Conservation (phyloP, 257 asterid genomes). For the Solanum chaucha region DNA sequence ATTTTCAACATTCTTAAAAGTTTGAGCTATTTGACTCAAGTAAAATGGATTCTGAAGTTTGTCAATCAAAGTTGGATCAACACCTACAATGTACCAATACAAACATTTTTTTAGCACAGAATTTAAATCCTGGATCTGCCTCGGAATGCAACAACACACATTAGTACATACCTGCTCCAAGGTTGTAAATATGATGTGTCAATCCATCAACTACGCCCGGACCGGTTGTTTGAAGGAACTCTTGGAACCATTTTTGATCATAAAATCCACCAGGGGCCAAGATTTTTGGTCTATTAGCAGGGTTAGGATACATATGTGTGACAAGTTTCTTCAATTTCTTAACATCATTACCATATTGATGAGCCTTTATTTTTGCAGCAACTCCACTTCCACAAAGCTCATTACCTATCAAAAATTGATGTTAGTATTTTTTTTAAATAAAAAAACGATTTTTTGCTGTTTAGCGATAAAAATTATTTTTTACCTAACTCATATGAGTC, state of each 20-base stretch:
- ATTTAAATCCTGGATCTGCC: not conserved
- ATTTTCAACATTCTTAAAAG: constrained; percentile 27
- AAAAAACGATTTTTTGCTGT: not conserved
- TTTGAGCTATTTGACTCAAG: constrained; percentile 36
- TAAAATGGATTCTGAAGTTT: constrained; percentile 60
- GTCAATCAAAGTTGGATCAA: constrained; percentile 37
- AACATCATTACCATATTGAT: constrained; percentile 62
- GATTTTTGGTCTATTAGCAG: constrained; percentile 34
- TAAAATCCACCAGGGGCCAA: constrained; percentile 80
- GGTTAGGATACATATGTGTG: constrained; percentile 29
- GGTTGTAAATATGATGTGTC: constrained; percentile 77
- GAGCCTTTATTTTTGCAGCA: constrained; percentile 38
- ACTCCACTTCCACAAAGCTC: constrained; percentile 69
- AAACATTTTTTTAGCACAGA: not conserved
- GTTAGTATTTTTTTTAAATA: not conserved
- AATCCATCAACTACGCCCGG: constrained; percentile 60
- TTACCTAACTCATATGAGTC: constrained; percentile 77
- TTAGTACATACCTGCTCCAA: constrained; percentile 49
- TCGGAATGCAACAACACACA: not conserved
- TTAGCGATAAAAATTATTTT: not conserved
- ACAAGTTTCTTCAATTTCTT: constrained; percentile 36
- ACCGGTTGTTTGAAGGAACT: constrained; percentile 39
- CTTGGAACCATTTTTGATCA: constrained; percentile 48
- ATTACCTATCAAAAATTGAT: constrained; percentile 36
- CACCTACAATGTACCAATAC: constrained; percentile 25